A percentile compares a stretch with the other conserved stretches of the same genome.
These are phyloP conservation scores for Ophiocordyceps camponoti-floridani DNA, from an alignment of 2,329 filamentous ascomycete species.

Conservation along the genomic window DNA sequence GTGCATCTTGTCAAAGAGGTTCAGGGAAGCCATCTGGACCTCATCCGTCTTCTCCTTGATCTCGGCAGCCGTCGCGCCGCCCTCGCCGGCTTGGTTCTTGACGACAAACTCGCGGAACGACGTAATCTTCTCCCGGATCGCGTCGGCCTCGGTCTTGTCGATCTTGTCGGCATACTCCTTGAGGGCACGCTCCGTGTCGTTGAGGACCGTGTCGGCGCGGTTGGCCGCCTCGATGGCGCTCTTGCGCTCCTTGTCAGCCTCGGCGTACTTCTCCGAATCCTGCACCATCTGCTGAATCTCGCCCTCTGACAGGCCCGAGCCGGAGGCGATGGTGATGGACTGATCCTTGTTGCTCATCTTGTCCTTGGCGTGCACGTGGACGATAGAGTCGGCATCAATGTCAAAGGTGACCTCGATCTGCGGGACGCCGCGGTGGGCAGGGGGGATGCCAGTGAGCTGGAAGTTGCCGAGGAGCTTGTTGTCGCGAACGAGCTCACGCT, in stretches of 20 bases:
- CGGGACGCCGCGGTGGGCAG: constrained; percentile 87
- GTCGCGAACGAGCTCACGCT: constrained; percentile 96
- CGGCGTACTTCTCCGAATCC: constrained; percentile 93
- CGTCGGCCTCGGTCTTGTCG: constrained; percentile 87
- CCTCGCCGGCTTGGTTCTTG: constrained; percentile 90
- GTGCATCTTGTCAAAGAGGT: constrained; percentile 99
- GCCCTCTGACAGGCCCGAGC: constrained; percentile 82
- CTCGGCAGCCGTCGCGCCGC: constrained; percentile 67
- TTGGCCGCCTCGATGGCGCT: constrained; percentile 88
- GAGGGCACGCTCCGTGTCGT: constrained; percentile 95
- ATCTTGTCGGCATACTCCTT: constrained; percentile 93
- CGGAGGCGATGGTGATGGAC: constrained; percentile 96
- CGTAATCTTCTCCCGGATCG: constrained; percentile 85
- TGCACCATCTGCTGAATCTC: constrained; percentile 97
- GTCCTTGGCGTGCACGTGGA: constrained; percentile 96
- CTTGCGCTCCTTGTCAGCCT: constrained; percentile 94
- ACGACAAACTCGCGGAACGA: constrained; percentile 74
- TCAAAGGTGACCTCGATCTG: constrained; percentile 98
- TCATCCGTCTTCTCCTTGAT: constrained; percentile 98
- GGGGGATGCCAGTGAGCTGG: constrained; percentile 94
- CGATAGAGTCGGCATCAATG: constrained; percentile 97
- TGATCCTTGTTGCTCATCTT: constrained; percentile 99
- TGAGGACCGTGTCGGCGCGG: constrained; percentile 87
- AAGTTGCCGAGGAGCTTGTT: constrained; percentile 99
- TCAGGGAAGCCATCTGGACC: constrained; percentile 87